Base-by-base conservation (phyloP, 495 filamentous ascomycete species). In the Lasiosphaeria hispida region DNA sequence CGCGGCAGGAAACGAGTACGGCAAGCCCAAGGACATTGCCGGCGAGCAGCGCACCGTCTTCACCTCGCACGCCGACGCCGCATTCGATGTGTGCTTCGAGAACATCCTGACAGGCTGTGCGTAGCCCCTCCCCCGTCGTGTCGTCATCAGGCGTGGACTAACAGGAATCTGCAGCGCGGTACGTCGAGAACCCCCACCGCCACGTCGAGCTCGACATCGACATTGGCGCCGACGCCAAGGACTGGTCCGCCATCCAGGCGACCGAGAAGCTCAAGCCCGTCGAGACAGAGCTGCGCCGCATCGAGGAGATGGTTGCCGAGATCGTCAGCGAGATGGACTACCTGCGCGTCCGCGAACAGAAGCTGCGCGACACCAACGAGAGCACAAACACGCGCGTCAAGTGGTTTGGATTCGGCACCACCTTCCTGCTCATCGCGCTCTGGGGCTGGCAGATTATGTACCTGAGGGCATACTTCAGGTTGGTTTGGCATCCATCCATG, bases 381-480 rank as follows among this genome's bases (percentile, higher is more conserved):
- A 97, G 93, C 79, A 98, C 94, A 53, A 98, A 98, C 77, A 93
- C 91, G 74, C 84, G 94, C 55, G 94, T 98, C 53, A 98, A 97
- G 77, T 97, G 91, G 91, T 98, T 98, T 73, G 92, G 92, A 1
- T 89, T 97, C 72, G 85, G 86, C 39, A 97, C 94, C 18, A 98
- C 97, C 80, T 89, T 89, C 41, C 90, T 97, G 81, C 79, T 98
- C 61, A 82, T 97, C 57, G 89, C 83, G 19, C 78, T 98, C 61
- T 96, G 94, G 64, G 91, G 81, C 41, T 98, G 94, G 94, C 94
- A 98, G 83, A 88, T 98, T 67, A 85, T 97, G 63, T 97, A 98
- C 74, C 78, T 98, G 73, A 82, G 94, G 75, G 92, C 94, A 66
- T 98, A 98, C 80, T 98, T 98, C 80, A 85, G 94, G 82, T 89